Conservation (phyloP, 2,329 filamentous ascomycete species). For the Helicocarpus griseus region DNA sequence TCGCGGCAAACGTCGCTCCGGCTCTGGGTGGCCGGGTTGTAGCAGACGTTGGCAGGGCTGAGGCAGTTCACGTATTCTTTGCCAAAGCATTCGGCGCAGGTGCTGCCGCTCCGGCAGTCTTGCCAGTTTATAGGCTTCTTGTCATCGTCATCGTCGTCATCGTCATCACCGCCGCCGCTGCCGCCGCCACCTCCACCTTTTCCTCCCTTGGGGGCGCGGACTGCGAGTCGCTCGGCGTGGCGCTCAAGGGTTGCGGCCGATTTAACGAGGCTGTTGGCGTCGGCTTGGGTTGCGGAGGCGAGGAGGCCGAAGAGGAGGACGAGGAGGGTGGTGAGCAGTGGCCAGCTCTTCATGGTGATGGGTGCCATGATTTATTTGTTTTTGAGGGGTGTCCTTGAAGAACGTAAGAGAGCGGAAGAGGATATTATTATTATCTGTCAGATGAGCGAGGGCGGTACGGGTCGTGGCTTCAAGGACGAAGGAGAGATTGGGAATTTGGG, state of each 20-base stretch:
- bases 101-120: background rate
- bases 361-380: background rate
- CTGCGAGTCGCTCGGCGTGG: background rate
- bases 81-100: conserved; percentile 1
- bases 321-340: background rate
- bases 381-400: background rate
- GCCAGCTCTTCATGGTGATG: background rate
- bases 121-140: background rate
- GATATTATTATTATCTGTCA: background rate
- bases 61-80: background rate
- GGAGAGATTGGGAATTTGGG: too few relatives aligned
- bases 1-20: background rate
- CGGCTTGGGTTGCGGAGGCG: background rate
- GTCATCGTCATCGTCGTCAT: background rate
- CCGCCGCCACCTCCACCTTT: background rate
- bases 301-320: background rate
- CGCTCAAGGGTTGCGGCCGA: background rate
- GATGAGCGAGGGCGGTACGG: background rate
- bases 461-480: background rate
- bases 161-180: background rate
- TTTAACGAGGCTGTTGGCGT: background rate
- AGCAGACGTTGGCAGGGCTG: background rate
- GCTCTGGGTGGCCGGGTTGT: background rate
- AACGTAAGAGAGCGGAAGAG: background rate
- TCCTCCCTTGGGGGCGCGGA: background rate